Conservation (phyloP, 345 rosid species). For the Clarkia xantiana region DNA sequence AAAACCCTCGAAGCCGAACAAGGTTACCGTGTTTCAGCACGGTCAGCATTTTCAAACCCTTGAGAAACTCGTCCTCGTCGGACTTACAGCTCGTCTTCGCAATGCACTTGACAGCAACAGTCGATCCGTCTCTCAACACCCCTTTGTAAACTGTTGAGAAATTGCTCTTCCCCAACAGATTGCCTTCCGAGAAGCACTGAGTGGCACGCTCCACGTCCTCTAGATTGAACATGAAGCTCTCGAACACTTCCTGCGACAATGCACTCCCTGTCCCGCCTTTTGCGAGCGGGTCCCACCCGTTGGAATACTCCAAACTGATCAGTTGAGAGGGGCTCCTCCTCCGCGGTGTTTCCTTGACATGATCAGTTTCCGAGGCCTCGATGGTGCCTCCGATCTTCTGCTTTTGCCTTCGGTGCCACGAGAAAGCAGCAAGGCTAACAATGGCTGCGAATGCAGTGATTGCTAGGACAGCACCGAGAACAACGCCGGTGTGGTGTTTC, state of each 20-base stretch:
- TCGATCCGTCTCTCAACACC: conserved; percentile 68
- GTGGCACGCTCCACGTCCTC: conserved; percentile 94
- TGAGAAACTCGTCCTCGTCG: conserved; percentile 62
- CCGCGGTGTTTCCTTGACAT: conserved; percentile 32
- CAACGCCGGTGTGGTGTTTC: conserved; percentile 22
- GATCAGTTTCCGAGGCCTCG: conserved; percentile 47
- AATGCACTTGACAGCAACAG: conserved; percentile 59
- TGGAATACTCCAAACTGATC: conserved; percentile 76
- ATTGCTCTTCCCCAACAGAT: conserved; percentile 59
- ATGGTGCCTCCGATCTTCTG: conserved; percentile 57
- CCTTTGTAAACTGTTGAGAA: conserved; percentile 75
- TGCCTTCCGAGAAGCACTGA: conserved; percentile 68
- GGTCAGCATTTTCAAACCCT: conserved; percentile 61
- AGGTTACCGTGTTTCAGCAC: conserved; percentile 67
- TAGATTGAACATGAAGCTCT: conserved; percentile 83
- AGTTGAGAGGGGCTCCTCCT: conserved; percentile 60
- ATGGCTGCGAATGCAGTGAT: conserved; percentile 18
- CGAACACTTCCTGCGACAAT: conserved; percentile 63
- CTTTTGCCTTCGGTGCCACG: conserved; percentile 48
- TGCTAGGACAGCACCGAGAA: conserved; percentile 36
- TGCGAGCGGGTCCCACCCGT: conserved; percentile 88
- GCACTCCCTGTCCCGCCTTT: conserved; percentile 37
- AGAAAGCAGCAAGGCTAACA: conserved; percentile 31
- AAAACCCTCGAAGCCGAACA: conserved; percentile 72
- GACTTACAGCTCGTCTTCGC: conserved; percentile 81